A percentile compares a stretch with the other conserved stretches of the same genome.
These are phyloP conservation scores for Physaria fendleri DNA, from an alignment of 345 rosid species.

Conservation along the genomic window DNA sequence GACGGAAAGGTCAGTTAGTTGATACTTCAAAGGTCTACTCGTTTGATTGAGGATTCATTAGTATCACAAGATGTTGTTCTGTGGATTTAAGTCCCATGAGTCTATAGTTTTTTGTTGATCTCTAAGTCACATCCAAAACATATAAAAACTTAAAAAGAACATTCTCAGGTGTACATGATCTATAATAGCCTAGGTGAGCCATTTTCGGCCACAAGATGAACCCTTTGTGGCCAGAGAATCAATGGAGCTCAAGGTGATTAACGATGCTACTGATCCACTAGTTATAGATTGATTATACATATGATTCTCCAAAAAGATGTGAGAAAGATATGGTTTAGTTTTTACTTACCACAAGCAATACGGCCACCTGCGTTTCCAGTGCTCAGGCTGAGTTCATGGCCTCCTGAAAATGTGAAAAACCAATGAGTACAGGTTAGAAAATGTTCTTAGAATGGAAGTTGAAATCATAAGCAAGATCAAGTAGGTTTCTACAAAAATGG, in stretches of 20 bases:
- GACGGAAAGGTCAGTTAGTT: background rate
- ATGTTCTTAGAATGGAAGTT: background rate
- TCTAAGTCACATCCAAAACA: background rate
- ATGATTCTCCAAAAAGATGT: too few relatives aligned
- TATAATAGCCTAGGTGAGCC: background rate
- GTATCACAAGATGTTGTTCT: background rate
- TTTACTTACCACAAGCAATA: conserved; percentile 76
- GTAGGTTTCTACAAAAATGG: background rate
- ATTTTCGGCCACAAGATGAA: background rate
- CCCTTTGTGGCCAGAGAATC: conserved; percentile 1
- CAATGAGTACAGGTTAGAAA: background rate
- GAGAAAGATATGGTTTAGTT: background rate
- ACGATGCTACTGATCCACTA: background rate
- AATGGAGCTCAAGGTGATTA: conserved; percentile 5
- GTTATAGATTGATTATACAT: background rate
- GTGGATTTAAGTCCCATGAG: background rate
- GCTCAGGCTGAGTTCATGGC: conserved; percentile 80
- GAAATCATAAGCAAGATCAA: background rate
- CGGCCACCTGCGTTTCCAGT: conserved; percentile 97
- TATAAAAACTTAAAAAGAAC: background rate
- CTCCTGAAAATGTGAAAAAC: conserved; percentile 46
- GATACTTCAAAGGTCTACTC: background rate
- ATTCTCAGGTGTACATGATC: background rate
- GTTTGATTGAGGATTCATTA: background rate
- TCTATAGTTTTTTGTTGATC: background rate